Percentiles rank a stretch among this genome's conserved stretches.
Conservation (phyloP, 352 stramenopile genomes). For the Globisporangium ultimum region DNA sequence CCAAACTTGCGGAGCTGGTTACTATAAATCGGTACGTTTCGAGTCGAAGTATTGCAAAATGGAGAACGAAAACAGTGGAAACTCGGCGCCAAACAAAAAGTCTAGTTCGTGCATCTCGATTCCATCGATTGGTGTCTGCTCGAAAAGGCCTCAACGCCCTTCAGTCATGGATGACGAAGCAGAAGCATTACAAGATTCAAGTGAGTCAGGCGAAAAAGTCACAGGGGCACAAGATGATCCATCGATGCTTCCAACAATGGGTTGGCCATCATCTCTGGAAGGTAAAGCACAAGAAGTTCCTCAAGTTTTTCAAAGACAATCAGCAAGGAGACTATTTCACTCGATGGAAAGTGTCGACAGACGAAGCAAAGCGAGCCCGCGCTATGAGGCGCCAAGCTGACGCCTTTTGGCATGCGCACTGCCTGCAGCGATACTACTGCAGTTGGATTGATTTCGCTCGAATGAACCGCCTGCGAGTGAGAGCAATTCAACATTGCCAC, state of each 20-base stretch:
- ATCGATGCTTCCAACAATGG: conserved; percentile 21
- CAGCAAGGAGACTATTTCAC: conserved; percentile 23
- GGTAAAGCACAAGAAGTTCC: conserved; percentile 21
- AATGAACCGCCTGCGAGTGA: background rate
- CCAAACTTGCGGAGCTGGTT: background rate
- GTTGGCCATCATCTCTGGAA: conserved; percentile 21
- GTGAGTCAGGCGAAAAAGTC: background rate
- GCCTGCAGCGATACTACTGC: background rate
- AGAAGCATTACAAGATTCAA: background rate
- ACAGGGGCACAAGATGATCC: background rate
- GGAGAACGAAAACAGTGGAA: background rate
- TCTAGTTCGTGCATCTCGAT: background rate
- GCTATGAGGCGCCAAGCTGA: conserved; percentile 19
- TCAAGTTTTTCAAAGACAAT: conserved; percentile 21
- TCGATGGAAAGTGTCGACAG: conserved; percentile 28
- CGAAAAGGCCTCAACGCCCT: conserved; percentile 6
- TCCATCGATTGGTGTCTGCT: background rate
- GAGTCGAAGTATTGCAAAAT: conserved; percentile 3
- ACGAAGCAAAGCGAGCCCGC: conserved; percentile 2
- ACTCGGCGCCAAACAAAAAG: background rate
- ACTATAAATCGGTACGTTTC: background rate
- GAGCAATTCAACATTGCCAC: conserved; percentile 6
- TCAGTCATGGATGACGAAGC: conserved; percentile 16
- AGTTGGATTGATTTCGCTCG: conserved; percentile 5
- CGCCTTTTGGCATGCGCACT: conserved; percentile 12